Evolutionary conservation across 2,329 filamentous ascomycete species (phyloP).

Genomic region (Aureobasidium pullulans): DNA sequence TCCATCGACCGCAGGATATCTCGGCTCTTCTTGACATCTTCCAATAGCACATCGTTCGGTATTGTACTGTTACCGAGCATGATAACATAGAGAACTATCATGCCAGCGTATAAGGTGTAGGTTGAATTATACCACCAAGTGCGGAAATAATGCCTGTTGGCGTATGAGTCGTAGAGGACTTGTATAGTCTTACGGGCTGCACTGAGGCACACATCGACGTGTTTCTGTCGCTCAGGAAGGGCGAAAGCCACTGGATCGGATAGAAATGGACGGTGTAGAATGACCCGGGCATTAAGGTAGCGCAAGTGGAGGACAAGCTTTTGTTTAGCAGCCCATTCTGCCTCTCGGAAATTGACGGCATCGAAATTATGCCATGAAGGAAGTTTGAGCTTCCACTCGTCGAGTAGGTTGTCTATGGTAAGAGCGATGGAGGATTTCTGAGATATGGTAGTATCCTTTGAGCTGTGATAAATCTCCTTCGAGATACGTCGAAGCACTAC

Average conservation of each 20-base stretch:
- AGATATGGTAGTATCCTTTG: not conserved
- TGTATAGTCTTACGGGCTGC: constrained; percentile 24
- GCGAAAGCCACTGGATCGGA: constrained; percentile 16
- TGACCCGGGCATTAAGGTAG: constrained; percentile 27
- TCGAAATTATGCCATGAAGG: constrained; percentile 14
- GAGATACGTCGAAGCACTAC: constrained; percentile 22
- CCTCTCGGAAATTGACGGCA: constrained; percentile 17
- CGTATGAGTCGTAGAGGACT: constrained; percentile 26
- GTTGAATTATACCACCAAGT: constrained; percentile 31
- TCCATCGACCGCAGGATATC: constrained; percentile 28
- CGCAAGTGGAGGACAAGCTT: constrained; percentile 26
- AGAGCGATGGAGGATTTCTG: constrained; percentile 18
- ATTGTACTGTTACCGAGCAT: constrained; percentile 13
- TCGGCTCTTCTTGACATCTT: constrained; percentile 26
- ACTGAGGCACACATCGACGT: constrained; percentile 23
- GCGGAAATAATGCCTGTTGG: constrained; percentile 26
- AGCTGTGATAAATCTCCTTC: constrained; percentile 22
- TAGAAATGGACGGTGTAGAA: constrained; percentile 27
- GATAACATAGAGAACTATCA: constrained; percentile 28
- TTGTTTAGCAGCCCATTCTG: constrained; percentile 27
- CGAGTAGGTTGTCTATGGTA: constrained; percentile 14
- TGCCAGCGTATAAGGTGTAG: constrained; percentile 28
- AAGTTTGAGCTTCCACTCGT: constrained; percentile 15
- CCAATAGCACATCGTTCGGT: constrained; percentile 19
- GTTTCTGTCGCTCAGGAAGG: constrained; percentile 15